phyloP scores from a whole-genome alignment of 1,139 yeast genomes.

The Geotrichum citri-aurantii region DNA sequence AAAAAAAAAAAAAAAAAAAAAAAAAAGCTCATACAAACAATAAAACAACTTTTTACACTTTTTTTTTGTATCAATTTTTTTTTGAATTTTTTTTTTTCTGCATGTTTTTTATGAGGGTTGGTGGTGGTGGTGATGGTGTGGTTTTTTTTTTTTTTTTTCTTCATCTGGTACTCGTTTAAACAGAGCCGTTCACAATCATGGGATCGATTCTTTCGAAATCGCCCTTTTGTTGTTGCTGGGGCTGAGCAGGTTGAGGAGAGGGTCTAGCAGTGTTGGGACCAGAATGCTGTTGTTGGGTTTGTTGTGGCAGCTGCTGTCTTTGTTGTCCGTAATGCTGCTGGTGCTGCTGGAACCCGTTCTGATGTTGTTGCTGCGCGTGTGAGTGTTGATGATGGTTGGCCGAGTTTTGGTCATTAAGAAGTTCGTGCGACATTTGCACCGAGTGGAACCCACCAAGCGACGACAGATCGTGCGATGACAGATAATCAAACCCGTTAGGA shows the following conservation, averaged over 20 bases:
- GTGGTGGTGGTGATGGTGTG: too few species aligned
- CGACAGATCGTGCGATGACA: constrained; percentile 6
- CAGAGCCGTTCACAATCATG: constrained; percentile 17
- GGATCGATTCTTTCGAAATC: constrained; percentile 16
- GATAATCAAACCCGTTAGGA: constrained; percentile 14
- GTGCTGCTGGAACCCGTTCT: neutral
- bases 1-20: too few species aligned
- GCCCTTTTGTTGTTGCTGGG: constrained; percentile 3
- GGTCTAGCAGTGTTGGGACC: neutral
- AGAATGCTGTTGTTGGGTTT: neutral
- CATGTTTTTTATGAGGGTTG: too few species aligned
- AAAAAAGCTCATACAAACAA: too few species aligned
- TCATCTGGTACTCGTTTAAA: neutral
- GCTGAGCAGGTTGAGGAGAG: constrained; percentile 3
- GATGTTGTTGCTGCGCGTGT: constrained; percentile 1
- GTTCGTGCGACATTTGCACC: constrained; percentile 5
- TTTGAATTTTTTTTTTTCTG: neutral
- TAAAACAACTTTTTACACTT: too few species aligned
- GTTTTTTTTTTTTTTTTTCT: neutral
- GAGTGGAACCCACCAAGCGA: constrained; percentile 6
- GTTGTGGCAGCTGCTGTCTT: neutral
- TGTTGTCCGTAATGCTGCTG: constrained; percentile 1
- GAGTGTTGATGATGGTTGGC: neutral
- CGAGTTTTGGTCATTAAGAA: constrained; percentile 5
- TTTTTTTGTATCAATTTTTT: neutral